Conservation (phyloP, 202 grass and related monocot genomes). For the Carex sylvatica region DNA sequence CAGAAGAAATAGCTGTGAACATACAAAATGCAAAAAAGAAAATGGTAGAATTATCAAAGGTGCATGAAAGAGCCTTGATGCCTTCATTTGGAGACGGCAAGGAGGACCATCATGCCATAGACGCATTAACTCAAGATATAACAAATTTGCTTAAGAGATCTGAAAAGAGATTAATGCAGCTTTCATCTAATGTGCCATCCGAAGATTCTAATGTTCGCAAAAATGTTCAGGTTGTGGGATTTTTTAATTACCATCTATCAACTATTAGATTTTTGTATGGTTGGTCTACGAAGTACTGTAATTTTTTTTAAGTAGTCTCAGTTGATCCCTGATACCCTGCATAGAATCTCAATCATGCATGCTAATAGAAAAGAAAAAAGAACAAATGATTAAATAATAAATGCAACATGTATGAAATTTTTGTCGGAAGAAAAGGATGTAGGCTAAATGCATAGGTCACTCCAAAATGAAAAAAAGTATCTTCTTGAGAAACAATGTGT, state of each 20-base stretch:
- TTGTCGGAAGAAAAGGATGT: neutral
- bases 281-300: neutral
- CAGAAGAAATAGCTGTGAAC: slow-evolving; percentile 48
- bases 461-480: neutral
- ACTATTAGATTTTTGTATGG: neutral
- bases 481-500: neutral
- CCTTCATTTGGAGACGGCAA: slow-evolving; percentile 48
- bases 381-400: neutral
- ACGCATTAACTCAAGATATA: slow-evolving; percentile 39
- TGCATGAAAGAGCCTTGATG: slow-evolving; percentile 44
- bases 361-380: neutral
- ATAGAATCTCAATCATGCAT: neutral
- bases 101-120: slow-evolving; percentile 41
- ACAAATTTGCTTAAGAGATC: slow-evolving; percentile 43
- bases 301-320: neutral
- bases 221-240: slow-evolving; percentile 39
- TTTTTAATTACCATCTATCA: neutral
- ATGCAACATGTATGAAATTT: neutral
- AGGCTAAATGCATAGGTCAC: neutral
- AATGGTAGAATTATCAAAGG: slow-evolving; percentile 41
- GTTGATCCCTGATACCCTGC: neutral
- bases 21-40: slow-evolving; percentile 41
- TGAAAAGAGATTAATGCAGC: slow-evolving; percentile 34
- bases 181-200: slow-evolving; percentile 28
- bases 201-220: slow-evolving; percentile 46